Evolutionary conservation across 2,329 filamentous ascomycete species (phyloP).

Genomic region (Colletotrichum echinochloae): DNA sequence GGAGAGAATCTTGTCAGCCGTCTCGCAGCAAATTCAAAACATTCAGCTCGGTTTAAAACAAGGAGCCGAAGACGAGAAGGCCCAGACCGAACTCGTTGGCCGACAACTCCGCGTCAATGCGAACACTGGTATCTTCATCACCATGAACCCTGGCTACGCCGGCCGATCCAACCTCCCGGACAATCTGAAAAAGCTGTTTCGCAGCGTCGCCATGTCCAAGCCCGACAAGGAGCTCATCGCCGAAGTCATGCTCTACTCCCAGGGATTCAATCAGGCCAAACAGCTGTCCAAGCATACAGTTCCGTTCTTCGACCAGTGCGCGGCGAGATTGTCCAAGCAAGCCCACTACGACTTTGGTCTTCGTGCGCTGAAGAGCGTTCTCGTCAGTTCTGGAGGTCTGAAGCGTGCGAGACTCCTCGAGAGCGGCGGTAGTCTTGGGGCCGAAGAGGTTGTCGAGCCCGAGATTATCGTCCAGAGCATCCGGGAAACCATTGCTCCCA

Average conservation of each 20-base stretch:
- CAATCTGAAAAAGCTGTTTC: slow-evolving; percentile 99
- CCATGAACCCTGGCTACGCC: slow-evolving; percentile 99
- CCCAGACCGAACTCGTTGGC: slow-evolving; percentile 94
- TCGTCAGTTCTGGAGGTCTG: slow-evolving; percentile 95
- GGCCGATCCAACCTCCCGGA: slow-evolving; percentile 97
- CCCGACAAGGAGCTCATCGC: slow-evolving; percentile 99
- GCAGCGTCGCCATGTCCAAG: slow-evolving; percentile 99
- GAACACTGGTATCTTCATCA: slow-evolving; percentile 99
- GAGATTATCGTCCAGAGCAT: slow-evolving; percentile 99
- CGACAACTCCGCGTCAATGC: slow-evolving; percentile 89
- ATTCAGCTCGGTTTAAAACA: slow-evolving; percentile 96
- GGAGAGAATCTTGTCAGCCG: slow-evolving; percentile 95
- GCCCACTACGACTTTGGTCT: slow-evolving; percentile 99
- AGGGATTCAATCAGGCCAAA: slow-evolving; percentile 98
- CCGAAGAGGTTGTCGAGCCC: slow-evolving; percentile 84
- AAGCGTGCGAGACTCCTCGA: slow-evolving; percentile 84
- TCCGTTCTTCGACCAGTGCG: slow-evolving; percentile 96
- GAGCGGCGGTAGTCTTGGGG: slow-evolving; percentile 66
- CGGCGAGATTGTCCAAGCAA: slow-evolving; percentile 86
- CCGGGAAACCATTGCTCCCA: slow-evolving; percentile 97
- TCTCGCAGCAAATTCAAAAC: slow-evolving; percentile 99
- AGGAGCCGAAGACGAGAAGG: slow-evolving; percentile 81
- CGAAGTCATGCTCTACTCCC: slow-evolving; percentile 99
- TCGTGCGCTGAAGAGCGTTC: slow-evolving; percentile 96
- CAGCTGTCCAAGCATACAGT: slow-evolving; percentile 94